phyloP scores from a whole-genome alignment of 208 protist genomes.

The Kentomonas sorsogonicus region DNA sequence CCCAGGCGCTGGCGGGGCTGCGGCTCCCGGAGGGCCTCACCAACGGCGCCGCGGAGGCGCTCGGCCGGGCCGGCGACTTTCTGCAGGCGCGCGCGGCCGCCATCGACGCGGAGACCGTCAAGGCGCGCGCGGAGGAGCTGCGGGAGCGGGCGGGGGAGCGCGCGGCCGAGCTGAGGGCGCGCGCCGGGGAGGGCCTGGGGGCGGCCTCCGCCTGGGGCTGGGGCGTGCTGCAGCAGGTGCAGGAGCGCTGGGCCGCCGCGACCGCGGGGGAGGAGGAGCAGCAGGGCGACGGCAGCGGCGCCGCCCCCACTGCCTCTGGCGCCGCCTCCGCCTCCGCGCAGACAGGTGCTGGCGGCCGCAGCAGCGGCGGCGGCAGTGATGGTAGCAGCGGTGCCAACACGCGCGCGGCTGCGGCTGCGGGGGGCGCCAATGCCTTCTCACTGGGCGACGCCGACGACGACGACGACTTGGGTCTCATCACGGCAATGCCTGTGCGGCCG shows the following conservation, averaged over 20 bases:
- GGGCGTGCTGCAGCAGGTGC: conserved; percentile 42
- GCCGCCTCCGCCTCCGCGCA: neutral
- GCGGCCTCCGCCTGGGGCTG: conserved; percentile 64
- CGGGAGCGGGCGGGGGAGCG: conserved; percentile 37
- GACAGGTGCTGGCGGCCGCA: too few species aligned
- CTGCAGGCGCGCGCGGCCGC: conserved; percentile 20
- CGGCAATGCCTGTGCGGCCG: conserved; percentile 12
- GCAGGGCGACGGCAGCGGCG: neutral
- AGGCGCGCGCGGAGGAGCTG: conserved; percentile 28
- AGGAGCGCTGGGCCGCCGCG: conserved; percentile 36
- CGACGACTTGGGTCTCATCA: conserved; percentile 61
- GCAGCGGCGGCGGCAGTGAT: neutral
- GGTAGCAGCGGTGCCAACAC: neutral
- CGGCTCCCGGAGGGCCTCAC: neutral
- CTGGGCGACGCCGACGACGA: conserved; percentile 32
- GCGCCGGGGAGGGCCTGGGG: conserved; percentile 40
- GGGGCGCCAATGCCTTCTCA: conserved; percentile 22
- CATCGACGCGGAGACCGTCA: conserved; percentile 15
- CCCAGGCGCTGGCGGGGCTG: neutral
- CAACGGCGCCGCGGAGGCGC: neutral
- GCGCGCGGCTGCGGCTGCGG: conserved; percentile 2
- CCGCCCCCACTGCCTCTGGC: neutral
- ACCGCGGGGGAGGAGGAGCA: conserved; percentile 12
- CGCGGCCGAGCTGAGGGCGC: conserved; percentile 41
- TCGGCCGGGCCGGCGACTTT: conserved; percentile 6